Conservation (phyloP, 2,329 filamentous ascomycete genomes). For the Alternaria sp. region DNA sequence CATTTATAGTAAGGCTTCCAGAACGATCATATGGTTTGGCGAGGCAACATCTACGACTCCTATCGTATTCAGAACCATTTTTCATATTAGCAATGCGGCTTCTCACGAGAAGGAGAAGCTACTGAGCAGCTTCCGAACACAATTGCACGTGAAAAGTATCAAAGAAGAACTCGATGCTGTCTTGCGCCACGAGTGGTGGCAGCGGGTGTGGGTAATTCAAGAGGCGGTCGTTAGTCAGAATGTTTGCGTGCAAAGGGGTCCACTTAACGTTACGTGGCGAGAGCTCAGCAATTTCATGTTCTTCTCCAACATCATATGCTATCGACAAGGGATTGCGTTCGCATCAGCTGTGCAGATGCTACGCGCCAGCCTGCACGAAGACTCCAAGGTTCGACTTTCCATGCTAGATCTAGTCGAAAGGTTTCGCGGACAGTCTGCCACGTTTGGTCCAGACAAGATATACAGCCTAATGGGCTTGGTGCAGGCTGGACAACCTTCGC, state of each 20-base stretch:
- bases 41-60: not conserved
- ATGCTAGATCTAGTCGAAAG: not conserved
- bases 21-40: constrained; percentile 19
- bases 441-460: constrained; percentile 15
- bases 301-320: not conserved
- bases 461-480: not conserved
- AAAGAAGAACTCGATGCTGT: not conserved
- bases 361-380: not conserved
- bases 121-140: not conserved
- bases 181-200: constrained; percentile 17
- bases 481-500: too few relatives aligned
- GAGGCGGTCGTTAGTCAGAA: constrained; percentile 7
- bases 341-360: not conserved
- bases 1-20: constrained; percentile 12
- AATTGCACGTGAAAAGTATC: not conserved
- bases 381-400: not conserved
- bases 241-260: constrained; percentile 13
- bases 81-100: too few relatives aligned
- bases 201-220: constrained; percentile 15
- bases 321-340: not conserved
- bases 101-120: not conserved
- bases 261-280: constrained; percentile 3
- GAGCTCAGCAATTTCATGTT: not conserved
- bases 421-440: constrained; percentile 14
- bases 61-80: not conserved